These are phyloP conservation scores for Rhodotorula glutinis DNA, from an alignment of 1,284 basidiomycete species.

Conservation along the genomic window DNA sequence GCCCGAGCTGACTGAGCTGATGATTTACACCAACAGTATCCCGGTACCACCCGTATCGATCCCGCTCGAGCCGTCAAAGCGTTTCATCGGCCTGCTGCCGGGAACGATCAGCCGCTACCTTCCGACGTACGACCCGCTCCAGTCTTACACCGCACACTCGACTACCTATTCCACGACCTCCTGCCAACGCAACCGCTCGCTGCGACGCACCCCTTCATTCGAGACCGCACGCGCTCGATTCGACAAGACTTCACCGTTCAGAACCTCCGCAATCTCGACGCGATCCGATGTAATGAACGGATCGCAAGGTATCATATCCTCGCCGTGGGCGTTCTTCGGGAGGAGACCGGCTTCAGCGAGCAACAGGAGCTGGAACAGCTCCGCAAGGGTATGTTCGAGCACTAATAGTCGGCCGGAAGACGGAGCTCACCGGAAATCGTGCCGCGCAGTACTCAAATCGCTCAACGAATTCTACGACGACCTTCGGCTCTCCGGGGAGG, in stretches of 20 bases:
- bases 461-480: slow-evolving; percentile 93
- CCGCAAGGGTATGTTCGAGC: slow-evolving; percentile 68
- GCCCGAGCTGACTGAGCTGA: background rate
- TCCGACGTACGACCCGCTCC: slow-evolving; percentile 86
- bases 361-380: slow-evolving; percentile 81
- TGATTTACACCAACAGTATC: slow-evolving; percentile 36
- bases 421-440: background rate
- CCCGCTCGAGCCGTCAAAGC: slow-evolving; percentile 86
- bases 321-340: slow-evolving; percentile 64
- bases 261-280: slow-evolving; percentile 68
- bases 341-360: slow-evolving; percentile 62
- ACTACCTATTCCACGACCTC: slow-evolving; percentile 86
- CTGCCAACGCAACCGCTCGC: slow-evolving; percentile 63
- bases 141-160: slow-evolving; percentile 81
- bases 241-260: slow-evolving; percentile 95
- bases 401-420: background rate
- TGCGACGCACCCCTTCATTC: slow-evolving; percentile 76
- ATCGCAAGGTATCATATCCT: slow-evolving; percentile 93
- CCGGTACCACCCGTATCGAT: slow-evolving; percentile 63
- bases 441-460: slow-evolving; percentile 69
- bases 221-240: slow-evolving; percentile 86
- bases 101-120: slow-evolving; percentile 78
- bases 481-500: slow-evolving; percentile 53
- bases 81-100: slow-evolving; percentile 84
- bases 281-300: slow-evolving; percentile 87